phyloP scores from a whole-genome alignment of 768 basidiomycete species.

The Tulasnella sp. region DNA sequence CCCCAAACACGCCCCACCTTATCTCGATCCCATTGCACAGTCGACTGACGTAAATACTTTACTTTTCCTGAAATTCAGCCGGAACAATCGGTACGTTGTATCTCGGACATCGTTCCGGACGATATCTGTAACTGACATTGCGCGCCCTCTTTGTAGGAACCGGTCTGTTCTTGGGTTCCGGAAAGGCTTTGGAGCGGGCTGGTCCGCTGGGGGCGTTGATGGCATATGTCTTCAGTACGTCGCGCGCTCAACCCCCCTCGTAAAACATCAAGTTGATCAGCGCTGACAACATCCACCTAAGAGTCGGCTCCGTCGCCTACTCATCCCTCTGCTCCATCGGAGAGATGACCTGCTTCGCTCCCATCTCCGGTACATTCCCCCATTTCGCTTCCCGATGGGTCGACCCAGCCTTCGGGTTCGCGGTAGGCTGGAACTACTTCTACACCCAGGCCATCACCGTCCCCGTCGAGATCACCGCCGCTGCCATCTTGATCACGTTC shows the following conservation, averaged over 20 bases:
- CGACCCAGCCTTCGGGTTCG: conserved; percentile 29
- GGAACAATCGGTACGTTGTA: conserved; percentile 49
- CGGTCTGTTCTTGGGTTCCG: conserved; percentile 63
- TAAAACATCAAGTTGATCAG: too few relatives aligned
- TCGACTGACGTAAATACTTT: too few relatives aligned
- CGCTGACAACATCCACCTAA: too few relatives aligned
- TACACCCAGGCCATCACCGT: conserved; percentile 34
- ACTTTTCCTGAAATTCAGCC: conserved; percentile 32
- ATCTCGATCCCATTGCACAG: not conserved
- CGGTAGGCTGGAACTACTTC: conserved; percentile 26
- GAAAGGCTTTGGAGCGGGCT: conserved; percentile 45
- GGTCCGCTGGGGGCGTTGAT: conserved; percentile 60
- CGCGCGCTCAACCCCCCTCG: conserved; percentile 14
- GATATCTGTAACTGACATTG: not conserved
- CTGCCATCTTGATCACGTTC: conserved; percentile 25
- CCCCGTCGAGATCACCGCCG: conserved; percentile 29
- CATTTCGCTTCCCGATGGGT: conserved; percentile 36
- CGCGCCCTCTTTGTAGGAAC: conserved; percentile 27
- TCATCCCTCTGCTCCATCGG: conserved; percentile 57
- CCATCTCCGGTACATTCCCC: conserved; percentile 68
- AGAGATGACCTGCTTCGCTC: conserved; percentile 74
- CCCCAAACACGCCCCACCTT: not conserved
- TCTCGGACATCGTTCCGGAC: too few relatives aligned
- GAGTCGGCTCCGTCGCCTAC: conserved; percentile 59
- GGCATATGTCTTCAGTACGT: conserved; percentile 35